phyloP scores from a whole-genome alignment of 202 grass and related monocot genomes.

The Hordeum pubiflorum region DNA sequence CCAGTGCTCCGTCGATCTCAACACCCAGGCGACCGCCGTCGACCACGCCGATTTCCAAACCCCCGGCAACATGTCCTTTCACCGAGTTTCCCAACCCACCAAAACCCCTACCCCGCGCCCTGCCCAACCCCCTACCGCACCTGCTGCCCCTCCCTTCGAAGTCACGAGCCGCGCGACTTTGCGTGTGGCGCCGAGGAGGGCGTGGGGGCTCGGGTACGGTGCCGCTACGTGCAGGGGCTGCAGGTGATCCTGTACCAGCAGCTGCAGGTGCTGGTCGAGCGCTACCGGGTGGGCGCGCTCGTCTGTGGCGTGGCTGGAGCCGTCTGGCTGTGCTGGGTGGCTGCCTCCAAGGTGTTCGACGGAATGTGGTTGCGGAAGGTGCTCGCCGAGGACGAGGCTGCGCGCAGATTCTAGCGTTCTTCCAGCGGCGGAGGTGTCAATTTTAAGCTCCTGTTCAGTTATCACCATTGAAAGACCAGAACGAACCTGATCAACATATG shows the following conservation, averaged over 20 bases:
- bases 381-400: background rate
- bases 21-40: no score
- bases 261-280: slow-evolving; percentile 55
- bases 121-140: no score
- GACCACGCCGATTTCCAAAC: no score
- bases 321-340: slow-evolving; percentile 57
- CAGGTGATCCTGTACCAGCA: slow-evolving; percentile 63
- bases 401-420: background rate
- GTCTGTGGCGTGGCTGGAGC: slow-evolving; percentile 35
- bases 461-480: background rate
- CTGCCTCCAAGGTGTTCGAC: slow-evolving; percentile 53
- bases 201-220: slow-evolving; percentile 8
- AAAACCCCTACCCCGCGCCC: no score
- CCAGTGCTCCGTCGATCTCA: no score
- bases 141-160: background rate
- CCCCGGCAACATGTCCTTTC: no score
- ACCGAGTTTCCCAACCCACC: no score
- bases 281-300: slow-evolving; percentile 38
- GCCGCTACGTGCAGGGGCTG: slow-evolving; percentile 45
- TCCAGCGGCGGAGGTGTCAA: background rate
- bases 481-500: background rate
- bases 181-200: background rate
- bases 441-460: background rate
- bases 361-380: slow-evolving; percentile 34
- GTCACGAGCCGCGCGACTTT: slow-evolving; percentile 20